Percentiles rank a stretch among this genome's conserved stretches.
Evolutionary conservation across 768 basidiomycete genomes (phyloP).

Genomic region (Kwoniella bestiolae): DNA sequence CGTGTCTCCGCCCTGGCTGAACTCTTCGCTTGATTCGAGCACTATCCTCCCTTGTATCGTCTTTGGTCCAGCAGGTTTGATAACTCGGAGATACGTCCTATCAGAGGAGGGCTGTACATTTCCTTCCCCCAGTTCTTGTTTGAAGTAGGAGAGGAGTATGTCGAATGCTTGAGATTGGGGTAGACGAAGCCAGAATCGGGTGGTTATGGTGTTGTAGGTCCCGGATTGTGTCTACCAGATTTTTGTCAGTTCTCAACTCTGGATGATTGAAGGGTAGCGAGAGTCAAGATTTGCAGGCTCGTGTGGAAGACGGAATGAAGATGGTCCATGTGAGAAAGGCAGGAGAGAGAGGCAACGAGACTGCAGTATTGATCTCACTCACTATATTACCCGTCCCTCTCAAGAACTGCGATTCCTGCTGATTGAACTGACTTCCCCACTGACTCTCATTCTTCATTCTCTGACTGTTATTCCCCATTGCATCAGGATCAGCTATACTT

Average conservation of each 20-base stretch:
- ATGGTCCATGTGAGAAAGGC: not conserved
- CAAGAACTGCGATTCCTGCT: constrained; percentile 55
- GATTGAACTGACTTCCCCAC: constrained; percentile 47
- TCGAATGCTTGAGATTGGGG: constrained; percentile 23
- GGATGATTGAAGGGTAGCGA: no score
- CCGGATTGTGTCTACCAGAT: constrained; percentile 45
- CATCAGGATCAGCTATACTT: not conserved
- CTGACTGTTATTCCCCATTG: constrained; percentile 19
- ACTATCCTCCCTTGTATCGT: constrained; percentile 34
- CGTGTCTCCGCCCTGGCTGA: constrained; percentile 28
- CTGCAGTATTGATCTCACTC: constrained; percentile 12
- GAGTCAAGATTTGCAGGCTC: no score
- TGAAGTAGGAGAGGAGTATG: constrained; percentile 31
- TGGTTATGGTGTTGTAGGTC: constrained; percentile 40
- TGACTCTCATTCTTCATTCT: constrained; percentile 39
- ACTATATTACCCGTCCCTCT: constrained; percentile 52
- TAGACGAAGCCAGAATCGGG: constrained; percentile 48
- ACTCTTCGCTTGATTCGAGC: constrained; percentile 28
- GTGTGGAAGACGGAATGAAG: not conserved
- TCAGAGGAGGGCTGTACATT: constrained; percentile 22
- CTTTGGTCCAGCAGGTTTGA: constrained; percentile 41
- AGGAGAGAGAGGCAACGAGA: not conserved
- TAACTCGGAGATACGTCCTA: constrained; percentile 25
- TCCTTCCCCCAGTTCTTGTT: constrained; percentile 30
- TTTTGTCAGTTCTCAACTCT: not conserved